Conservation (phyloP, 768 basidiomycete species). For the Boletus pseudopeckii region DNA sequence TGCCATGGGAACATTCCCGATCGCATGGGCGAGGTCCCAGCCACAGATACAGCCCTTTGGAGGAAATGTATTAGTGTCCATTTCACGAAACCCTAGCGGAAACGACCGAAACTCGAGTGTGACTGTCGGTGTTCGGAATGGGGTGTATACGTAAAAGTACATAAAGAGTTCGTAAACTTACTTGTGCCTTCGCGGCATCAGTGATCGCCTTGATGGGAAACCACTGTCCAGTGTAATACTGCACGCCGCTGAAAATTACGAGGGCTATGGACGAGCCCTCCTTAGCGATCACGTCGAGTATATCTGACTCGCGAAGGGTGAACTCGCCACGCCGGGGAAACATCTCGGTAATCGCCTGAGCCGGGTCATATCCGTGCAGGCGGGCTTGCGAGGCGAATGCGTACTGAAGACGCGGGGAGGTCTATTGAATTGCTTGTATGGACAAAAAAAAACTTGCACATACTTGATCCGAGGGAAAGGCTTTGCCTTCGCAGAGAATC, state of each 20-base stretch:
- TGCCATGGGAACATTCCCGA: conserved; percentile 86
- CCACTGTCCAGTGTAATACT: conserved; percentile 96
- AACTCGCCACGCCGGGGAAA: conserved; percentile 81
- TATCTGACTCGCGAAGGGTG: conserved; percentile 84
- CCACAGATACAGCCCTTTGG: conserved; percentile 89
- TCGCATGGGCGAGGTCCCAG: conserved; percentile 95
- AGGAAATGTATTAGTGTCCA: conserved; percentile 12
- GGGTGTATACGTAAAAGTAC: conserved; percentile 27
- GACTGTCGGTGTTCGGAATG: conserved; percentile 6
- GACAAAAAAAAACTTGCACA: conserved; percentile 23
- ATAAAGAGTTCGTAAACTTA: conserved; percentile 34
- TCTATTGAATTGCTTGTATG: conserved; percentile 12
- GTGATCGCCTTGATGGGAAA: conserved; percentile 89
- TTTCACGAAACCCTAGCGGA: conserved; percentile 9
- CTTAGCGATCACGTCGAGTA: conserved; percentile 66
- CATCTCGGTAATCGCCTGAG: conserved; percentile 72
- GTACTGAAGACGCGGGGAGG: conserved; percentile 53
- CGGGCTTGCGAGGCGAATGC: conserved; percentile 91
- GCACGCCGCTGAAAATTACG: conserved; percentile 89
- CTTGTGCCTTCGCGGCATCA: conserved; percentile 78
- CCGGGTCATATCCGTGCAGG: conserved; percentile 74
- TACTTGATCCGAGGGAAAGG: conserved; percentile 97
- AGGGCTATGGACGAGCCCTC: conserved; percentile 80
- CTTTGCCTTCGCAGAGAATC: conserved; percentile 90
- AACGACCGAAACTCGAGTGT: conserved; percentile 4